Conservation (phyloP, 495 filamentous ascomycete genomes). For the Patellaria atrata region DNA sequence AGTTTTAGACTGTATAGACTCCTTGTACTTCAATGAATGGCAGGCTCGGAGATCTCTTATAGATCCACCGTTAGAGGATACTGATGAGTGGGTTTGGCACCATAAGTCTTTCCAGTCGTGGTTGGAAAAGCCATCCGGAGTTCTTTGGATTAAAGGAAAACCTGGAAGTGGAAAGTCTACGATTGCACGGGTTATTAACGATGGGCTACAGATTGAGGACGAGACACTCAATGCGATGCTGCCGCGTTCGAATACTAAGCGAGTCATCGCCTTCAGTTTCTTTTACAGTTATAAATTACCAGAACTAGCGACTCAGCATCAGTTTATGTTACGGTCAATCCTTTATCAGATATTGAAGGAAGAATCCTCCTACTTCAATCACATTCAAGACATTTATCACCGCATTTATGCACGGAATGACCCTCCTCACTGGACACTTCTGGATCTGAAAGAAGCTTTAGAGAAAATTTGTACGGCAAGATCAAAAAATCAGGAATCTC, state of each 20-base stretch:
- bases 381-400: background rate
- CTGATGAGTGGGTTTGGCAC: conserved; percentile 1
- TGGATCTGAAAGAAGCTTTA: background rate
- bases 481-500: background rate
- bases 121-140: background rate
- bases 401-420: background rate
- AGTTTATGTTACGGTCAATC: background rate
- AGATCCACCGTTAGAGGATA: background rate
- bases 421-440: background rate
- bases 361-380: background rate
- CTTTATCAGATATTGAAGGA: background rate
- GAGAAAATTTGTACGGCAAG: background rate
- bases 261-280: background rate
- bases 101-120: background rate
- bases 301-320: background rate
- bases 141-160: conserved; percentile 1
- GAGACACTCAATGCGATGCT: too few relatives aligned
- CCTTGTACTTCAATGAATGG: background rate
- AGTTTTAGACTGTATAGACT: background rate
- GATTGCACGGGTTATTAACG: background rate
- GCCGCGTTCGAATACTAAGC: too few relatives aligned
- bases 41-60: background rate
- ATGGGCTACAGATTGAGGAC: background rate
- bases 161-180: background rate
- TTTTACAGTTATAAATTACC: background rate